A percentile compares a stretch with the other conserved stretches of the same genome.
phyloP scores from a whole-genome alignment of 2,329 filamentous ascomycete species.

The Paramyrothecium sp. region DNA sequence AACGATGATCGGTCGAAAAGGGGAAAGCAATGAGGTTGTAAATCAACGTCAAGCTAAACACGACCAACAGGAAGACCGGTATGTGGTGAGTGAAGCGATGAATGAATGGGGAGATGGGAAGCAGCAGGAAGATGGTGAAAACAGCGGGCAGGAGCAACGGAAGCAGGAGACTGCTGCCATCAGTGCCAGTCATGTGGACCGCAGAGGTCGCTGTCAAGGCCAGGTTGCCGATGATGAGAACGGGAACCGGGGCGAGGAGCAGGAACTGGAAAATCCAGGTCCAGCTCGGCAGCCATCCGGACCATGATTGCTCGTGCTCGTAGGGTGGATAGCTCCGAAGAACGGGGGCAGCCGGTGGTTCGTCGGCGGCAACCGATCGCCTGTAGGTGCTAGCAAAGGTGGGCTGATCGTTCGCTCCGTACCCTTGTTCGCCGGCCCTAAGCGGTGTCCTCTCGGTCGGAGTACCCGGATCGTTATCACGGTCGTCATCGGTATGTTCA shows the following conservation, averaged over 20 bases:
- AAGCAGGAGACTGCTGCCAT: conserved; percentile 71
- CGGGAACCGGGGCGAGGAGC: conserved; percentile 71
- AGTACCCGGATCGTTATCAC: conserved; percentile 21
- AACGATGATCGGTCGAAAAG: conserved; percentile 74
- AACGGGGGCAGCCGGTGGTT: conserved; percentile 15
- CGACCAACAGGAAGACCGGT: conserved; percentile 70
- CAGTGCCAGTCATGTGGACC: conserved; percentile 77
- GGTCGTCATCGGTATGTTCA: conserved; percentile 10
- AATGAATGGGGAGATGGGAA: conserved; percentile 79
- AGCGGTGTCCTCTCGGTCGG: conserved; percentile 56
- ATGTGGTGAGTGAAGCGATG: conserved; percentile 84
- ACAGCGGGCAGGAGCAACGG: conserved; percentile 70
- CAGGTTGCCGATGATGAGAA: conserved; percentile 76
- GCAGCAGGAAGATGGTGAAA: conserved; percentile 68
- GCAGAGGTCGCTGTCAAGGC: conserved; percentile 71
- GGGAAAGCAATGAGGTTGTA: conserved; percentile 90
- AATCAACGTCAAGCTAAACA: conserved; percentile 73
- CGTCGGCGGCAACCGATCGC: conserved; percentile 38
- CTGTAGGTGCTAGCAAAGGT: conserved; percentile 58
- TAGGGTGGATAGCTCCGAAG: conserved; percentile 42
- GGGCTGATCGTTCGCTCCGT: conserved; percentile 38
- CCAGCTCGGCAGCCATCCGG: conserved; percentile 73
- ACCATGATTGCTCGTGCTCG: conserved; percentile 82
- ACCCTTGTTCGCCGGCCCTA: conserved; percentile 30
- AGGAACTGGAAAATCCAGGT: conserved; percentile 88